Evolutionary conservation across 2,329 filamentous ascomycete species (phyloP).

Genomic region (Claviceps africana): DNA sequence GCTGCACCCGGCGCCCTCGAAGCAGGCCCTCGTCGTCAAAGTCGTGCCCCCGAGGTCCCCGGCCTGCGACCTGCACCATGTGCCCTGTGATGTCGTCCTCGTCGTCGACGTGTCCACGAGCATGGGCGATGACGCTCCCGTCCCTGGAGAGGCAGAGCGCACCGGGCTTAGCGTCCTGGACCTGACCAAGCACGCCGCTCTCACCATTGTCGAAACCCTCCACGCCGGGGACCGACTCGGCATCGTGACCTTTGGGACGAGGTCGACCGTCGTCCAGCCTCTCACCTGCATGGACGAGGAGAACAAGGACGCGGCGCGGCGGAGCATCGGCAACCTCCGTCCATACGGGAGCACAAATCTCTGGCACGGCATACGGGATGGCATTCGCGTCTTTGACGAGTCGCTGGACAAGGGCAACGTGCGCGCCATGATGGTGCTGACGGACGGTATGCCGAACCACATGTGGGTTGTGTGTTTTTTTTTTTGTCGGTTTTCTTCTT

Average conservation of each 20-base stretch:
- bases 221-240: conserved; percentile 31
- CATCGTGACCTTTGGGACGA: not conserved
- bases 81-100: conserved; percentile 45
- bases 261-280: not conserved
- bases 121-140: conserved; percentile 35
- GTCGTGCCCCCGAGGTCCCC: not conserved
- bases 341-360: conserved; percentile 34
- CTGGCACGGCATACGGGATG: conserved; percentile 41
- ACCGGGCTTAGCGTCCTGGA: conserved; percentile 42
- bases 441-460: conserved; percentile 40
- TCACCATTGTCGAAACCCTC: conserved; percentile 43
- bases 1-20: not conserved
- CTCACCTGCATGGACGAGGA: not conserved
- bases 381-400: conserved; percentile 32
- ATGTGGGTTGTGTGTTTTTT: conserved; percentile 6
- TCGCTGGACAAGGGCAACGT: conserved; percentile 21
- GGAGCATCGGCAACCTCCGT: conserved; percentile 28
- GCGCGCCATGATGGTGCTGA: conserved; percentile 38
- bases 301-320: conserved; percentile 5
- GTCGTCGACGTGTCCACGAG: conserved; percentile 48
- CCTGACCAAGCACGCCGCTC: conserved; percentile 44
- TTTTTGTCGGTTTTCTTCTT: too few species aligned
- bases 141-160: conserved; percentile 32
- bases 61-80: conserved; percentile 18
- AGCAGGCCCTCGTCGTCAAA: not conserved